Conservation (phyloP, 352 stramenopile species). For the Globisporangium yorkense region DNA sequence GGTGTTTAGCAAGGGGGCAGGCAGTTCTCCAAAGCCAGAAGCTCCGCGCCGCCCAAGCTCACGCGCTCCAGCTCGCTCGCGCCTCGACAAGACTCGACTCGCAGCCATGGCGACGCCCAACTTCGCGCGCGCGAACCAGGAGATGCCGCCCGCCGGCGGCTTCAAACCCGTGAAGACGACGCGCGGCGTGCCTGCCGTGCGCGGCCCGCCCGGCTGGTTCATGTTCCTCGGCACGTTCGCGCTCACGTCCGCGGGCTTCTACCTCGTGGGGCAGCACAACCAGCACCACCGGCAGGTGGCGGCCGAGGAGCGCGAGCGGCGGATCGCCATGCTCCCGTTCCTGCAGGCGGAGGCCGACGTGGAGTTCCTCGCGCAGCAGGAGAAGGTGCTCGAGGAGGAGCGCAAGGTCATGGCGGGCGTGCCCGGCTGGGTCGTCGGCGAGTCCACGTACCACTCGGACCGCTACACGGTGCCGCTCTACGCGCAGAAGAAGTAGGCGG, state of each 20-base stretch:
- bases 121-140: constrained; percentile 66
- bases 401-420: constrained; percentile 95
- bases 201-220: constrained; percentile 72
- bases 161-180: constrained; percentile 68
- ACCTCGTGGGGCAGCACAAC: constrained; percentile 77
- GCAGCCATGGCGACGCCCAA: constrained; percentile 73
- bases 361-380: constrained; percentile 81
- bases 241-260: constrained; percentile 70
- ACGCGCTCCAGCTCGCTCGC: too few relatives aligned
- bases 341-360: constrained; percentile 96
- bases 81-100: too few relatives aligned
- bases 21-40: too few relatives aligned
- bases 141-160: constrained; percentile 77
- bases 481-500: constrained; percentile 64
- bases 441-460: constrained; percentile 87
- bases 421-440: constrained; percentile 85
- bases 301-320: constrained; percentile 88
- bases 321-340: constrained; percentile 90
- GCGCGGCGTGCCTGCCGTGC: constrained; percentile 53
- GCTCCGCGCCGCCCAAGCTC: too few relatives aligned
- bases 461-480: constrained; percentile 77
- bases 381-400: constrained; percentile 88
- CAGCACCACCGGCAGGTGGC: constrained; percentile 53
- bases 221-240: constrained; percentile 71
- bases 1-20: too few relatives aligned